phyloP scores from a whole-genome alignment of 805 yeast species.

The Teunomyces funiuensis region DNA sequence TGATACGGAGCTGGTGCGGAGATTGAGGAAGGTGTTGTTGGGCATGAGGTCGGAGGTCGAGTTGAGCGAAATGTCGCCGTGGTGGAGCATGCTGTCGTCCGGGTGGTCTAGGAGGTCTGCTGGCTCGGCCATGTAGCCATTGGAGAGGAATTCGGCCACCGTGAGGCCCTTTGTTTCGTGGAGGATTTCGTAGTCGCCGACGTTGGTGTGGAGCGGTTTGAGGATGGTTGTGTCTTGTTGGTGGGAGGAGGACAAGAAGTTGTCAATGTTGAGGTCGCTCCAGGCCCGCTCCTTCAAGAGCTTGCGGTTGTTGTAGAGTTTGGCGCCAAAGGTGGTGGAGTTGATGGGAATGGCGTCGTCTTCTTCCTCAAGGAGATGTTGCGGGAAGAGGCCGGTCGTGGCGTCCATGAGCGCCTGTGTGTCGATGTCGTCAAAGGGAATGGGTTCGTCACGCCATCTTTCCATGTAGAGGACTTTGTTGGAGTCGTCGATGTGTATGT shows the following conservation, averaged over 20 bases:
- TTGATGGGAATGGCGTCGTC: conserved; percentile 39
- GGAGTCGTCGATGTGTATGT: conserved; percentile 37
- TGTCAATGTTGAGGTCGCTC: conserved; percentile 33
- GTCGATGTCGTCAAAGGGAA: conserved; percentile 44
- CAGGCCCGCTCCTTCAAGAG: conserved; percentile 32
- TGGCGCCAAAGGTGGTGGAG: conserved; percentile 39
- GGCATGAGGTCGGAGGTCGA: conserved; percentile 29
- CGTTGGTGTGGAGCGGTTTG: conserved; percentile 23
- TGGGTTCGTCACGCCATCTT: conserved; percentile 40
- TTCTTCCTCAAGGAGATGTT: conserved; percentile 34
- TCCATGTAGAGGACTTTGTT: conserved; percentile 43
- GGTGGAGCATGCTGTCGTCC: conserved; percentile 29
- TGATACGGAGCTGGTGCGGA: conserved; percentile 16
- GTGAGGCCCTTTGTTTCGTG: conserved; percentile 18
- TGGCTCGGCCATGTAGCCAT: conserved; percentile 21
- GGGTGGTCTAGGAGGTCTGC: conserved; percentile 12
- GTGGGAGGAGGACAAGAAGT: conserved; percentile 23
- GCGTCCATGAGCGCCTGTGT: conserved; percentile 38
- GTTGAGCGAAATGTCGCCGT: conserved; percentile 35
- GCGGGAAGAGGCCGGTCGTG: conserved; percentile 37
- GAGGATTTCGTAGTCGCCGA: conserved; percentile 13
- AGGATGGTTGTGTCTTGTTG: conserved; percentile 34
- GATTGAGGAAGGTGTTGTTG: conserved; percentile 25
- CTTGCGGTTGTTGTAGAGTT: conserved; percentile 33
- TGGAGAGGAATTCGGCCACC: conserved; percentile 34